Percentiles rank a stretch among this genome's conserved stretches.
Evolutionary conservation across 305 asterid genomes (phyloP).

Genomic region (Galium porrigens): DNA sequence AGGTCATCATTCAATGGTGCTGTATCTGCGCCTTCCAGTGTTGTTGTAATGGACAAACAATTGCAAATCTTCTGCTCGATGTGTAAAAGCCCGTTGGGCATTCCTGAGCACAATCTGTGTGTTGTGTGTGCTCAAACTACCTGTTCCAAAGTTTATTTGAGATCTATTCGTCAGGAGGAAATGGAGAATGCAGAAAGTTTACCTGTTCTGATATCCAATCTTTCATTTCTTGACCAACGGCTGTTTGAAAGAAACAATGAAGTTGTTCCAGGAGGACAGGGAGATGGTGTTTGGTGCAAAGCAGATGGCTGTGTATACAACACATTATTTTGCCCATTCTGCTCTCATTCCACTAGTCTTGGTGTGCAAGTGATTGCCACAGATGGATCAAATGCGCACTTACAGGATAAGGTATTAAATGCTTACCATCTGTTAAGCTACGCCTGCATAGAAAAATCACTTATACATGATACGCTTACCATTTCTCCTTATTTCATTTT

Average conservation of each 20-base stretch:
- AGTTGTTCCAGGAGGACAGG: slow-evolving; percentile 35
- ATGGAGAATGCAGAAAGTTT: slow-evolving; percentile 29
- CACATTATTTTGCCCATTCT: slow-evolving; percentile 64
- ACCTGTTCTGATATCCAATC: slow-evolving; percentile 45
- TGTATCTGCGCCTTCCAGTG: slow-evolving; percentile 27
- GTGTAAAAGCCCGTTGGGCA: slow-evolving; percentile 62
- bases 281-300: slow-evolving; percentile 80
- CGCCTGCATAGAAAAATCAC: neutral
- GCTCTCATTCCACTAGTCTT: slow-evolving; percentile 40
- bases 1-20: slow-evolving; percentile 19
- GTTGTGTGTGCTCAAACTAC: slow-evolving; percentile 39
- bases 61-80: slow-evolving; percentile 47
- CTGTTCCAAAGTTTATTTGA: slow-evolving; percentile 55
- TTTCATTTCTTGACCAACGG: slow-evolving; percentile 35
- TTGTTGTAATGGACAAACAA: slow-evolving; percentile 29
- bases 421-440: slow-evolving; percentile 6
- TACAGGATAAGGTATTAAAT: slow-evolving; percentile 59
- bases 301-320: slow-evolving; percentile 90
- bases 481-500: slow-evolving; percentile 7
- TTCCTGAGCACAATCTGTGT: slow-evolving; percentile 34
- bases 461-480: neutral
- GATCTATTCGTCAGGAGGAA: slow-evolving; percentile 35
- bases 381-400: slow-evolving; percentile 47
- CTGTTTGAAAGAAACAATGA: slow-evolving; percentile 29
- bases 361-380: slow-evolving; percentile 86